A percentile compares a stretch with the other conserved stretches of the same genome.
Evolutionary conservation across 2,329 filamentous ascomycete species (phyloP).

Genomic region (Colletotrichum echinochloae): DNA sequence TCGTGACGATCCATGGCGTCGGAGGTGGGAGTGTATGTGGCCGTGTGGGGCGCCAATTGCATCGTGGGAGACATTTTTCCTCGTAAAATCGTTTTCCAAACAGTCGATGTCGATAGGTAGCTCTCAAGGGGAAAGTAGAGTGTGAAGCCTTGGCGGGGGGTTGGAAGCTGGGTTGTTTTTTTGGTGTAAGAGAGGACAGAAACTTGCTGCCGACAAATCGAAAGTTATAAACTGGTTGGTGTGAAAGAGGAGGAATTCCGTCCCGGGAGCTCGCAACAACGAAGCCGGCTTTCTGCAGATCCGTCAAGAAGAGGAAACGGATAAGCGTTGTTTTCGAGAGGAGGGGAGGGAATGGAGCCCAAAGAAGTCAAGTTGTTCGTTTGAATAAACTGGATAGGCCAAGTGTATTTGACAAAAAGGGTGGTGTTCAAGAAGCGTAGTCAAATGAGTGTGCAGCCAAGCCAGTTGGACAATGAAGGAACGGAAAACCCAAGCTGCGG

Average conservation of each 20-base stretch:
- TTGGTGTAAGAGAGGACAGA: constrained; percentile 34
- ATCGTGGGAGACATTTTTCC: constrained; percentile 63
- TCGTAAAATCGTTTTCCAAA: constrained; percentile 47
- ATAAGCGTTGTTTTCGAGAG: constrained; percentile 27
- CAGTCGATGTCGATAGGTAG: constrained; percentile 26
- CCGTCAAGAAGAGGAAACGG: constrained; percentile 38
- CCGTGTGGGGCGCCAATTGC: constrained; percentile 58
- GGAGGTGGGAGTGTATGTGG: constrained; percentile 62
- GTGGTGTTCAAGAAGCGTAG: constrained; percentile 57
- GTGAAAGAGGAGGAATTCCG: constrained; percentile 31
- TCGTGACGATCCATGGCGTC: constrained; percentile 69
- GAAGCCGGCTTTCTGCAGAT: constrained; percentile 39
- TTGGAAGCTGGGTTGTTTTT: constrained; percentile 36
- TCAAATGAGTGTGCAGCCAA: constrained; percentile 70
- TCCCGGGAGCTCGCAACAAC: constrained; percentile 39
- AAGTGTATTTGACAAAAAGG: constrained; percentile 41
- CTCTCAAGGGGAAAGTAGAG: constrained; percentile 36
- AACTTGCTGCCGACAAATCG: constrained; percentile 39
- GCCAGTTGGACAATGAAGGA: constrained; percentile 64
- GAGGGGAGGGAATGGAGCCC: constrained; percentile 24
- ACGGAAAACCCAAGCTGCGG: constrained; percentile 57
- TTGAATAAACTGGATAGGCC: constrained; percentile 43
- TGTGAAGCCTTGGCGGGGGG: constrained; percentile 31
- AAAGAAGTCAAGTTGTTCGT: constrained; percentile 40
- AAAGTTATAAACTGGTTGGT: constrained; percentile 27